phyloP scores from a whole-genome alignment of 1,284 basidiomycete genomes.

The Moesziomyces antarcticus region DNA sequence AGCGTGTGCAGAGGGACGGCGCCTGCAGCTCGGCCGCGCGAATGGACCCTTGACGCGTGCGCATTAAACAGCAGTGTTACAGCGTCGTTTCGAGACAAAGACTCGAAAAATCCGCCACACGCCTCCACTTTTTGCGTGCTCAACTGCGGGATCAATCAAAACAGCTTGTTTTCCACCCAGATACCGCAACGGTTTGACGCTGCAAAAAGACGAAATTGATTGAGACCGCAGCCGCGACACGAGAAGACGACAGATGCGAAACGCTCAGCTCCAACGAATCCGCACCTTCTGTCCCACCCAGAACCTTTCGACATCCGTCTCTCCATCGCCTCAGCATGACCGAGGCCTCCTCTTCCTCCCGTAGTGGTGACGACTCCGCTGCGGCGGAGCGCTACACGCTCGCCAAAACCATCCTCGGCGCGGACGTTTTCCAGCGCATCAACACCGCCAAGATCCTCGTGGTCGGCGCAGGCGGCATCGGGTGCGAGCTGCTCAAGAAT shows the following conservation, averaged over 20 bases:
- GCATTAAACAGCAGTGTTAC: no score
- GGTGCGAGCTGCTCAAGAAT: slow-evolving; percentile 97
- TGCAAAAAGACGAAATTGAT: slow-evolving; percentile 1
- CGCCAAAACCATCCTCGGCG: slow-evolving; percentile 32
- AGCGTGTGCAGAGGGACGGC: no score
- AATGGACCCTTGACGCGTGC: no score
- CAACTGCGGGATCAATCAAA: no score
- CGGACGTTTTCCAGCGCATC: slow-evolving; percentile 26
- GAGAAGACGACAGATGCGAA: background rate
- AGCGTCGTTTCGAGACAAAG: no score
- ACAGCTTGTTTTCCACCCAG: no score
- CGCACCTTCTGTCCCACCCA: no score
- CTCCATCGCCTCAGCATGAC: slow-evolving; percentile 4
- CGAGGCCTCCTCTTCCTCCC: slow-evolving; percentile 22
- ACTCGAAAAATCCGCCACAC: no score
- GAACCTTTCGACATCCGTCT: no score
- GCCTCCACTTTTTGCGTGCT: slow-evolving; percentile 7
- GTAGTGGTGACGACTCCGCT: slow-evolving; percentile 5
- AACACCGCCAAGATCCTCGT: slow-evolving; percentile 73
- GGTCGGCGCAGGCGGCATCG: slow-evolving; percentile 97
- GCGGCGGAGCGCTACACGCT: slow-evolving; percentile 26
- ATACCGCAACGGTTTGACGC: no score
- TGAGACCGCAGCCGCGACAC: background rate
- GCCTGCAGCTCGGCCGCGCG: no score
- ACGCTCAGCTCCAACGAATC: no score